phyloP scores from a whole-genome alignment of 768 basidiomycete genomes.

The Rhizopogon roseolus region DNA sequence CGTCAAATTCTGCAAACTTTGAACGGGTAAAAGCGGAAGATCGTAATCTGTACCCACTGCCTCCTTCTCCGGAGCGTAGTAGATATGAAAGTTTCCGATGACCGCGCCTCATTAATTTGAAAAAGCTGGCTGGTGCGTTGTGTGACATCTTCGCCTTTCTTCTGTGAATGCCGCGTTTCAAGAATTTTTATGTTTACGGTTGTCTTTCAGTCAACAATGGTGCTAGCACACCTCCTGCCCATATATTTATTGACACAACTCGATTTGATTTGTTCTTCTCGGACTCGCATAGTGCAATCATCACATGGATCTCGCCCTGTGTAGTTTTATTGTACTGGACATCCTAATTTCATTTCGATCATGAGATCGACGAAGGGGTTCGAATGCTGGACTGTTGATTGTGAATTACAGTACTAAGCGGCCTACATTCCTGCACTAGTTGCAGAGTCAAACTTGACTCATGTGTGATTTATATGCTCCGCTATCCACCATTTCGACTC shows the following conservation, averaged over 20 bases:
- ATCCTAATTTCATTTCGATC: conserved; percentile 13
- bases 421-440: too few species aligned
- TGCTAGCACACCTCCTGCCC: conserved; percentile 1
- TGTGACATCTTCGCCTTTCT: conserved; percentile 2
- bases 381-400: background rate
- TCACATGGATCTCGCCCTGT: conserved; percentile 11
- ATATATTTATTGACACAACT: conserved; percentile 15
- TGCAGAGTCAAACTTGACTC: too few species aligned
- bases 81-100: conserved; percentile 23
- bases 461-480: too few species aligned
- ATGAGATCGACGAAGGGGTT: background rate
- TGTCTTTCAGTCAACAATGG: conserved; percentile 1
- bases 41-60: conserved; percentile 35
- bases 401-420: background rate
- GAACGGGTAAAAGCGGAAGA: conserved; percentile 56
- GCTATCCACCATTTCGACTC: too few species aligned
- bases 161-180: background rate
- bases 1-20: conserved; percentile 41
- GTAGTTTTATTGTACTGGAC: conserved; percentile 22
- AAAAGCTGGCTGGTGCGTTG: background rate
- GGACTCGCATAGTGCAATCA: conserved; percentile 7
- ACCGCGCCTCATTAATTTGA: conserved; percentile 17
- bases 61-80: conserved; percentile 29
- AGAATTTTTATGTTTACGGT: background rate
- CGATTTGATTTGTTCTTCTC: background rate